Evolutionary conservation across 2,329 filamentous ascomycete genomes (phyloP).

Genomic region (Fusarium virguliforme): DNA sequence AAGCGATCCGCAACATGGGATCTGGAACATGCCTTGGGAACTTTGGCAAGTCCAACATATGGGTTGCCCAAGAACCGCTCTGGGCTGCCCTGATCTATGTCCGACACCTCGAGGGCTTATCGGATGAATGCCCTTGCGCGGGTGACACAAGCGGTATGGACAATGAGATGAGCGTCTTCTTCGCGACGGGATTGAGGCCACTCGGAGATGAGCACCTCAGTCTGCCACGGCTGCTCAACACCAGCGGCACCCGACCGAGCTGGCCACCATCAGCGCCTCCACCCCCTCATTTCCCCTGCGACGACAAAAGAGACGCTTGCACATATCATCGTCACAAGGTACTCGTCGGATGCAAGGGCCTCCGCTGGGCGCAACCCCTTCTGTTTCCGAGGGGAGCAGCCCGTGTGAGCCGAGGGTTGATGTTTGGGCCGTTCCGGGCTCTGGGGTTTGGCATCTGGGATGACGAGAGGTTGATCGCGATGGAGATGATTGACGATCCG

Average conservation of each 20-base stretch:
- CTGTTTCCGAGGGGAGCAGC: constrained; percentile 7
- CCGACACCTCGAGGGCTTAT: constrained; percentile 2
- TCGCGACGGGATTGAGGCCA: constrained; percentile 24
- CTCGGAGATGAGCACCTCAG: neutral
- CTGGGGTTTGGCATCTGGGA: constrained; percentile 37
- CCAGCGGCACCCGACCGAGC: rapidly evolving
- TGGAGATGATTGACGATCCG: constrained; percentile 38
- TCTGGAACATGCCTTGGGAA: constrained; percentile 5
- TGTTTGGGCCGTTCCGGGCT: constrained; percentile 33
- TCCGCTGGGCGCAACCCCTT: constrained; percentile 20
- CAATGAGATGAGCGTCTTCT: constrained; percentile 19
- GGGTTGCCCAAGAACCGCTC: constrained; percentile 22
- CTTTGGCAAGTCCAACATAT: constrained; percentile 12
- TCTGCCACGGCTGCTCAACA: neutral
- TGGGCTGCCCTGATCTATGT: constrained; percentile 31
- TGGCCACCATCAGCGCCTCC: constrained; percentile 14
- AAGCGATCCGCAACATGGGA: constrained; percentile 28
- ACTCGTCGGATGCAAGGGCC: constrained; percentile 17
- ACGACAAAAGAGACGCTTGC: constrained; percentile 8
- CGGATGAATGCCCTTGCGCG: constrained; percentile 19
- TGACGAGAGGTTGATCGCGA: constrained; percentile 29
- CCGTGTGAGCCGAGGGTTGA: constrained; percentile 21
- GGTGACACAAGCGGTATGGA: constrained; percentile 18
- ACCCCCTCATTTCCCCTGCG: constrained; percentile 14
- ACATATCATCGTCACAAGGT: constrained; percentile 23